These are phyloP conservation scores for Trichothecium roseum DNA, from an alignment of 2,329 filamentous ascomycete species.

Conservation along the genomic window DNA sequence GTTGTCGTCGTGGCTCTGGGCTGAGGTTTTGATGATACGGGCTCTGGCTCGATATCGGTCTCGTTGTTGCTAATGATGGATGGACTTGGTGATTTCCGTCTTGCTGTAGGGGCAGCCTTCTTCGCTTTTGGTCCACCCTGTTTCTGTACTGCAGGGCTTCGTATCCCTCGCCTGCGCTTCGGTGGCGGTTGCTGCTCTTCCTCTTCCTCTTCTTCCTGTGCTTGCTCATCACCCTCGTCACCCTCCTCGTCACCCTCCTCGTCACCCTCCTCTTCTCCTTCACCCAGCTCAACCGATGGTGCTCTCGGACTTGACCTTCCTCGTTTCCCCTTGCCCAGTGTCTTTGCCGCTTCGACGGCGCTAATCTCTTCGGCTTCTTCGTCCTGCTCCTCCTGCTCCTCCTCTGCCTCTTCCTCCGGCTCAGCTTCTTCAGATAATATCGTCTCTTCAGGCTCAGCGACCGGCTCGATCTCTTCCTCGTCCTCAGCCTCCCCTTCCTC, in stretches of 20 bases:
- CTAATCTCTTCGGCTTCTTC: slow-evolving; percentile 33
- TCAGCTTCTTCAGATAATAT: slow-evolving; percentile 7
- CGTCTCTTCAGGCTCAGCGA: slow-evolving; percentile 7
- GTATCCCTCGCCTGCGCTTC: slow-evolving; percentile 21
- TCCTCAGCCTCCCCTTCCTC: slow-evolving; percentile 12
- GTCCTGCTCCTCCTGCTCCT: slow-evolving; percentile 9
- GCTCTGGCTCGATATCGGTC: no score
- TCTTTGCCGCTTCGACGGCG: slow-evolving; percentile 29
- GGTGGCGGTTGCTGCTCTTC: slow-evolving; percentile 15
- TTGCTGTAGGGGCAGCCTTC: slow-evolving; percentile 13
- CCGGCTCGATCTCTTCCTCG: slow-evolving; percentile 2
- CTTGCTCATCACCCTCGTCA: background rate
- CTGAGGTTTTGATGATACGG: slow-evolving; percentile 9
- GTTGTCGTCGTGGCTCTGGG: slow-evolving; percentile 8
- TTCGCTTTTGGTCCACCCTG: slow-evolving; percentile 16
- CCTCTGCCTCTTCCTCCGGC: slow-evolving; percentile 10
- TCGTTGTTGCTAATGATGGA: no score
- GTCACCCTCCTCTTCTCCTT: slow-evolving; percentile 15
- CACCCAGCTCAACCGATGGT: slow-evolving; percentile 31
- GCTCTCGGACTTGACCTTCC: slow-evolving; percentile 23
- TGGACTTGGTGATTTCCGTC: no score
- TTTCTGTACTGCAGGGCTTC: slow-evolving; percentile 22
- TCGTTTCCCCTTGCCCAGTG: slow-evolving; percentile 29
- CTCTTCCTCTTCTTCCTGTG: slow-evolving; percentile 11
- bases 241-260: slow-evolving; percentile 17